Conservation (phyloP, 2,329 filamentous ascomycete genomes). For the Colletotrichum sp. region DNA sequence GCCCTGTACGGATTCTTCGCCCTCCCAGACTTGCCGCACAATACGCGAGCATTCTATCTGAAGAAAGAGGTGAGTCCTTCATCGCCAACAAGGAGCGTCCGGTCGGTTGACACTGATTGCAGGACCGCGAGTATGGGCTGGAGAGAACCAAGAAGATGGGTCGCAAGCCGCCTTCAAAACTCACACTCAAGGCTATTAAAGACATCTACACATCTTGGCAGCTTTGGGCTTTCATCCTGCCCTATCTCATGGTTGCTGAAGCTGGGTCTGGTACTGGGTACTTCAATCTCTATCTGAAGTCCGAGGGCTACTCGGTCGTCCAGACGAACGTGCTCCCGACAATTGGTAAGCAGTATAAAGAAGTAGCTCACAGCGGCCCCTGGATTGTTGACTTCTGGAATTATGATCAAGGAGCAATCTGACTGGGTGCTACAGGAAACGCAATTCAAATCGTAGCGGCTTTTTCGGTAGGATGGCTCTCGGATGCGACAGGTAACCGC, state of each 20-base stretch:
- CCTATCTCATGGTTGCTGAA: conserved; percentile 23
- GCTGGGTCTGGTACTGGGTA: conserved; percentile 17
- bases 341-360: neutral
- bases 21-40: conserved; percentile 23
- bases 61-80: neutral
- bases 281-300: conserved; percentile 45
- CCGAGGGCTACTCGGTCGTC: conserved; percentile 47
- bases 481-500: neutral
- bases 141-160: conserved; percentile 25
- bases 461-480: neutral
- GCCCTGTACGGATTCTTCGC: conserved; percentile 25
- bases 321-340: conserved; percentile 53
- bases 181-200: conserved; percentile 13
- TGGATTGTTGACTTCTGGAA: accelerated
- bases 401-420: neutral
- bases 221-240: conserved; percentile 23
- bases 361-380: accelerated
- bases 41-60: conserved; percentile 19
- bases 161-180: conserved; percentile 12
- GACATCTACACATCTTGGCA: conserved; percentile 20
- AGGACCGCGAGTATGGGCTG: conserved; percentile 23
- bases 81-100: accelerated
- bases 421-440: neutral
- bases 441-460: neutral
- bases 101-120: neutral